Conservation (phyloP, 1,284 basidiomycete species). For the Cryptococcus amylolentus region DNA sequence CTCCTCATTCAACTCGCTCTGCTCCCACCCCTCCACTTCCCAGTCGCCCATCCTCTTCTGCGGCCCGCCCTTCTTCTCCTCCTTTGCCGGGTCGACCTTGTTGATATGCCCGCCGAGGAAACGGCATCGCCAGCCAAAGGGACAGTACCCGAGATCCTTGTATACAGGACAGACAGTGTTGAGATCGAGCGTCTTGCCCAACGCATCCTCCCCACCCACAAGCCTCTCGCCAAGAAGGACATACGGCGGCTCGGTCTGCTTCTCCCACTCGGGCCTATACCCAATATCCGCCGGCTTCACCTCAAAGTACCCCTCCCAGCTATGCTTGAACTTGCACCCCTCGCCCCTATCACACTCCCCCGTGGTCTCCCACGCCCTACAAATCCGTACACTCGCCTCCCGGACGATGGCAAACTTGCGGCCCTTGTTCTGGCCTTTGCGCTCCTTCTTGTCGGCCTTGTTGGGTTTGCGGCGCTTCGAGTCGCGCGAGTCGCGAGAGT, state of each 20-base stretch:
- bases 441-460: constrained; percentile 63
- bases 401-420: constrained; percentile 45
- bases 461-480: constrained; percentile 52
- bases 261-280: constrained; percentile 54
- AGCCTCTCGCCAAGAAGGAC: constrained; percentile 30
- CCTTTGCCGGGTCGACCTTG: constrained; percentile 5
- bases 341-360: constrained; percentile 21
- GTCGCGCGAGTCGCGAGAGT: constrained; percentile 9
- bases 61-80: constrained; percentile 30
- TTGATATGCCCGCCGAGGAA: constrained; percentile 74
- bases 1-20: constrained; percentile 38
- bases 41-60: constrained; percentile 33
- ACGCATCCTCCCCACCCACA: constrained; percentile 25
- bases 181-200: constrained; percentile 33
- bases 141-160: constrained; percentile 72
- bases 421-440: constrained; percentile 73
- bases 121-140: constrained; percentile 83
- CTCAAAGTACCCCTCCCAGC: constrained; percentile 69
- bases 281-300: constrained; percentile 71
- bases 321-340: constrained; percentile 73
- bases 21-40: constrained; percentile 15
- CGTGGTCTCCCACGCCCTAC: constrained; percentile 38
- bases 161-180: constrained; percentile 66
- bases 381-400: constrained; percentile 39
- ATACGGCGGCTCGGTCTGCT: constrained; percentile 56